phyloP scores from a whole-genome alignment of 495 filamentous ascomycete species.

The Lophiostoma macrostomum region DNA sequence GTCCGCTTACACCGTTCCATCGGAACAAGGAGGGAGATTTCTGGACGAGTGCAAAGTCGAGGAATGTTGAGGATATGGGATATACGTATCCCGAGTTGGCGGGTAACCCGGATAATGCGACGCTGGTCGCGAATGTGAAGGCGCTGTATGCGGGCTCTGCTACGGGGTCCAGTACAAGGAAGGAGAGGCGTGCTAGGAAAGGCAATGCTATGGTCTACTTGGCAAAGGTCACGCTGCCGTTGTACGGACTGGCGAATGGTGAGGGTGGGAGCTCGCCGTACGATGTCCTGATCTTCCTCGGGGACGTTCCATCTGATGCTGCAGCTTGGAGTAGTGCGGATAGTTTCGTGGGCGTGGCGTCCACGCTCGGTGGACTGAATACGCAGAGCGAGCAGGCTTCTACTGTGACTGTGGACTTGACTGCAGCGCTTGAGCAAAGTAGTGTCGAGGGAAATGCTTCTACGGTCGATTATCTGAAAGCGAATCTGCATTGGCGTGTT shows the following conservation, averaged over 20 bases:
- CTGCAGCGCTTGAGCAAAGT: neutral
- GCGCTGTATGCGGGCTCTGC: neutral
- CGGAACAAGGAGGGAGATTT: slow-evolving; percentile 29
- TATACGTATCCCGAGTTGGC: slow-evolving; percentile 52
- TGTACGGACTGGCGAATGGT: neutral
- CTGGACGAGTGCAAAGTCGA: slow-evolving; percentile 33
- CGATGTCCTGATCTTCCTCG: neutral
- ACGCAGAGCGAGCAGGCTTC: neutral
- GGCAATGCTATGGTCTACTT: neutral
- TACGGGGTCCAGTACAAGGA: slow-evolving; percentile 1
- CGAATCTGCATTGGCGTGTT: slow-evolving; percentile 1
- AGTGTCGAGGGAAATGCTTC: neutral
- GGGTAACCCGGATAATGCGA: slow-evolving; percentile 27
- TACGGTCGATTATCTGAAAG: neutral
- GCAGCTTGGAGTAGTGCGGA: neutral
- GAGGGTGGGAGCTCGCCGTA: neutral
- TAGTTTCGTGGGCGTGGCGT: neutral
- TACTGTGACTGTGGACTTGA: neutral
- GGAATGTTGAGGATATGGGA: slow-evolving; percentile 39
- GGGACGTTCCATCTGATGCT: neutral
- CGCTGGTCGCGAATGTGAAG: slow-evolving; percentile 7
- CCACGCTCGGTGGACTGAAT: neutral
- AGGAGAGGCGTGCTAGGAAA: neutral
- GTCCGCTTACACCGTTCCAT: slow-evolving; percentile 38
- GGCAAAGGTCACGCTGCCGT: neutral